Conservation (phyloP, 75 land plant genomes). For the Pseudotsuga menziesii region DNA sequence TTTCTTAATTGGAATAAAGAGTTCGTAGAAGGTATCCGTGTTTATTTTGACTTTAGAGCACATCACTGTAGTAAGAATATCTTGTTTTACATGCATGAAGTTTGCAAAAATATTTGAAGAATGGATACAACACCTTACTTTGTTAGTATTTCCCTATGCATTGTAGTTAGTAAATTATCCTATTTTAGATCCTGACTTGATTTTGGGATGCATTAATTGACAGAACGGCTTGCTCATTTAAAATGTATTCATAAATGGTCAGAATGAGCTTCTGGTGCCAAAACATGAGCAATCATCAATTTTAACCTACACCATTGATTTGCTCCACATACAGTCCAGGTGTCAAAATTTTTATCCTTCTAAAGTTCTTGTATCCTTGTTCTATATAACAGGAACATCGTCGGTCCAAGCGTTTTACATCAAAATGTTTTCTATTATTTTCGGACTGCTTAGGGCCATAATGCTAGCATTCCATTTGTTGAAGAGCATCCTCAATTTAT, state of each 20-base stretch:
- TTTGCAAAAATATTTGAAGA: too few species aligned
- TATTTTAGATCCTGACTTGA: background rate
- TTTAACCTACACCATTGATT: background rate
- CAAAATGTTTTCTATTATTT: background rate
- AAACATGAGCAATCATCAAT: background rate
- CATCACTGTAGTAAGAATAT: background rate
- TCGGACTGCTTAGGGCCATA: constrained; percentile 1
- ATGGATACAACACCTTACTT: background rate
- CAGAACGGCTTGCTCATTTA: background rate
- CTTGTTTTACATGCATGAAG: background rate
- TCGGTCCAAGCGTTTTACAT: background rate
- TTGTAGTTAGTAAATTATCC: background rate
- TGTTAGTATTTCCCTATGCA: background rate
- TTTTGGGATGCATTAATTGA: background rate
- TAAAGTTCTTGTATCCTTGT: background rate
- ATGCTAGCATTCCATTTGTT: background rate
- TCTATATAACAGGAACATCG: background rate
- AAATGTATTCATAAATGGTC: background rate
- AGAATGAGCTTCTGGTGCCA: background rate
- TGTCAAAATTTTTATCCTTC: background rate
- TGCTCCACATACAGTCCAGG: background rate
- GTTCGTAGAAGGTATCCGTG: background rate
- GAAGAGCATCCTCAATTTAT: background rate
- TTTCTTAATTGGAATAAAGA: background rate
- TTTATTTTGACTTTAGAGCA: background rate